A percentile compares a stretch with the other conserved stretches of the same genome.
phyloP scores from a whole-genome alignment of 495 filamentous ascomycete genomes.

The Penicillium soppii region DNA sequence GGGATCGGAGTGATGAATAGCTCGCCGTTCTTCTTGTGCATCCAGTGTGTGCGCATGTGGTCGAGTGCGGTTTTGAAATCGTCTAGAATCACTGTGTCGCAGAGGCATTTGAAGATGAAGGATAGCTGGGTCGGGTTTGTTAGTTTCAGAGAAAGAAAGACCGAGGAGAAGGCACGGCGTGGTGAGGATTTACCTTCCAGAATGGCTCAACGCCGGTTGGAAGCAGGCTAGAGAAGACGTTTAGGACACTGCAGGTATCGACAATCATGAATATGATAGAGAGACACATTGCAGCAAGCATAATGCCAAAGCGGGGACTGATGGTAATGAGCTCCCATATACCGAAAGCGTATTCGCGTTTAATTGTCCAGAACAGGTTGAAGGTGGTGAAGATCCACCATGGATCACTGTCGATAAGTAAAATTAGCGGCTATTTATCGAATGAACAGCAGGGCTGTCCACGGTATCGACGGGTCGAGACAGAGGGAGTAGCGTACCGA shows the following conservation, averaged over 20 bases:
- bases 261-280: slow-evolving; percentile 54
- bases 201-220: slow-evolving; percentile 41
- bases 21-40: slow-evolving; percentile 16
- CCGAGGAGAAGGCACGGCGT: neutral
- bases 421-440: no score
- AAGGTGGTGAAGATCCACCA: slow-evolving; percentile 60
- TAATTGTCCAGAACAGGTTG: slow-evolving; percentile 54
- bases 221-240: slow-evolving; percentile 26
- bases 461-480: neutral
- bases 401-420: slow-evolving; percentile 45
- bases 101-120: slow-evolving; percentile 61
- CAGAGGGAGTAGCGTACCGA: slow-evolving; percentile 25
- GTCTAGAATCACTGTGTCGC: slow-evolving; percentile 58
- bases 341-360: slow-evolving; percentile 50
- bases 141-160: neutral
- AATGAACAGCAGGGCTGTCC: no score
- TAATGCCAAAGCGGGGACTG: slow-evolving; percentile 56
- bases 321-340: slow-evolving; percentile 46
- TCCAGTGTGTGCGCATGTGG: slow-evolving; percentile 25
- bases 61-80: slow-evolving; percentile 63
- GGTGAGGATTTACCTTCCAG: slow-evolving; percentile 34
- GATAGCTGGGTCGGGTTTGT: slow-evolving; percentile 29
- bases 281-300: slow-evolving; percentile 54
- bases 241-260: slow-evolving; percentile 39
- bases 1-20: neutral